phyloP scores from a whole-genome alignment of 768 basidiomycete genomes.

The Pleurotus salmoneostramineus region DNA sequence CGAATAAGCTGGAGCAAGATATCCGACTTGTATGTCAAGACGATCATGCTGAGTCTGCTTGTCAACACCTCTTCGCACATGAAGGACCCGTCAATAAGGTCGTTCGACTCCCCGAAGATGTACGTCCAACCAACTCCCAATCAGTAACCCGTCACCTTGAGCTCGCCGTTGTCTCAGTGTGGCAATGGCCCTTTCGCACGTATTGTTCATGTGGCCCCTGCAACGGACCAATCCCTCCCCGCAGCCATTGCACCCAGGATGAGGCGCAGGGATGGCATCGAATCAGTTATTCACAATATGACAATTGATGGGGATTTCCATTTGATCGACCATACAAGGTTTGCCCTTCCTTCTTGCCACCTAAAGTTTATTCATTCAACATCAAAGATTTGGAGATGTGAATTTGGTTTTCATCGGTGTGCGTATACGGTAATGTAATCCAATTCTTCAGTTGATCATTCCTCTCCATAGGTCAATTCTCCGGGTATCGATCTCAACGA shows the following conservation, averaged over 20 bases:
- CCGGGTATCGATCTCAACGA: slow-evolving; percentile 10
- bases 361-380: background rate
- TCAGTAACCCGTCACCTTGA: background rate
- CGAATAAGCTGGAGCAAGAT: background rate
- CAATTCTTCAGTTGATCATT: background rate
- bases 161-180: background rate
- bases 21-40: background rate
- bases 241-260: slow-evolving; percentile 16
- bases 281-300: slow-evolving; percentile 26
- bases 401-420: slow-evolving; percentile 10
- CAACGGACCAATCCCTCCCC: slow-evolving; percentile 32
- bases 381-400: background rate
- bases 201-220: slow-evolving; percentile 26
- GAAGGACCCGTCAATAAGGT: slow-evolving; percentile 41
- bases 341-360: background rate
- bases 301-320: slow-evolving; percentile 29
- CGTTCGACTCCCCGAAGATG: slow-evolving; percentile 50
- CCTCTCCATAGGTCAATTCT: background rate
- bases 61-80: slow-evolving; percentile 34
- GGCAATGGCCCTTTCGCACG: slow-evolving; percentile 16
- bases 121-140: slow-evolving; percentile 22
- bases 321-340: slow-evolving; percentile 18
- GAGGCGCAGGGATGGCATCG: slow-evolving; percentile 17
- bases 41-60: slow-evolving; percentile 17
- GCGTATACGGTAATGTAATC: background rate